These are phyloP conservation scores for Fusarium temperatum DNA, from an alignment of 2,329 filamentous ascomycete species.

Conservation along the genomic window DNA sequence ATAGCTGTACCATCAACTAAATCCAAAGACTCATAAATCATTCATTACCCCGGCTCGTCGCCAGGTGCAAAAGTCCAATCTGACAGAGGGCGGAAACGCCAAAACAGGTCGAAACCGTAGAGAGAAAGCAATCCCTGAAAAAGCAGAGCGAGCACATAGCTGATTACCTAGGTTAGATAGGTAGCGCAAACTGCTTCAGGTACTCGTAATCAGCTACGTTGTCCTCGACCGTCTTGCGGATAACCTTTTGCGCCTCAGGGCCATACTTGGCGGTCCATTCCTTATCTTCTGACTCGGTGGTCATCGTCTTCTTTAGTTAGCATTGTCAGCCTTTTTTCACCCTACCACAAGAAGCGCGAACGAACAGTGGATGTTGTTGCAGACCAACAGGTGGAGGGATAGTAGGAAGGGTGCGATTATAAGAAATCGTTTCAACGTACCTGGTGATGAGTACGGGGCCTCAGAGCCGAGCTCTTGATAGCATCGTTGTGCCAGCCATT, in stretches of 20 bases:
- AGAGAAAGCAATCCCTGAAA: neutral
- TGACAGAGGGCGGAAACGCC: slow-evolving; percentile 1
- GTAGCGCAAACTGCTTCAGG: slow-evolving; percentile 71
- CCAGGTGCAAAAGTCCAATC: slow-evolving; percentile 22
- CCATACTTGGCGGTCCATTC: slow-evolving; percentile 82
- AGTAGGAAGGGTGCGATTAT: slow-evolving; percentile 2
- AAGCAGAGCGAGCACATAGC: slow-evolving; percentile 2
- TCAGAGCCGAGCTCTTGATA: slow-evolving; percentile 80
- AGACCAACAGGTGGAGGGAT: slow-evolving; percentile 33
- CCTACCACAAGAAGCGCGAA: slow-evolving; percentile 37
- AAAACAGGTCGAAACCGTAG: slow-evolving; percentile 4
- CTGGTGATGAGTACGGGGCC: slow-evolving; percentile 71
- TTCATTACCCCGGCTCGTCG: slow-evolving; percentile 11
- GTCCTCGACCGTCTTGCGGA: slow-evolving; percentile 74
- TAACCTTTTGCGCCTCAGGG: slow-evolving; percentile 73
- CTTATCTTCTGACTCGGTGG: slow-evolving; percentile 71
- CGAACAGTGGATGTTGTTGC: slow-evolving; percentile 34
- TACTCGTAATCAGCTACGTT: slow-evolving; percentile 83
- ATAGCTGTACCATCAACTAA: slow-evolving; percentile 44
- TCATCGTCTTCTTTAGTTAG: slow-evolving; percentile 65
- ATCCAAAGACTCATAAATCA: slow-evolving; percentile 36
- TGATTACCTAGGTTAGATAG: slow-evolving; percentile 14
- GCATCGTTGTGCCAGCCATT: slow-evolving; percentile 96
- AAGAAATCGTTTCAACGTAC: slow-evolving; percentile 53
- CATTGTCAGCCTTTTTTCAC: slow-evolving; percentile 28